Evolutionary conservation across 2,329 filamentous ascomycete genomes (phyloP), one percentile per base, ranked within the genome.

Genomic region (Zymoseptoria brevis): DNA sequence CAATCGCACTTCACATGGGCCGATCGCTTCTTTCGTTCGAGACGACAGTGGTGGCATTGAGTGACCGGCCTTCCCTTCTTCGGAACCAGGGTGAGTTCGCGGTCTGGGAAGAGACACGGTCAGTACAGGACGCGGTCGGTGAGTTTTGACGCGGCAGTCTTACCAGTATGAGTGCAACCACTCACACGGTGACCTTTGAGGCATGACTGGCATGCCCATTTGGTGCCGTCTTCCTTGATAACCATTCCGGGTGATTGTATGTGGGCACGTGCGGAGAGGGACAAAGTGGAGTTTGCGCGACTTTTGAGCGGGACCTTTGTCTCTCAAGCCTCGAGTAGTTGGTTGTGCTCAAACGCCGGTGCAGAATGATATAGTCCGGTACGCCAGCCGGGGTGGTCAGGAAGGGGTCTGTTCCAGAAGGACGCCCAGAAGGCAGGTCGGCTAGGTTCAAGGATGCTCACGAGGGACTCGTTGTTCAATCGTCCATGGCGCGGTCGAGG

Each of bases 181-280:
- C 92, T 97, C 74, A 99, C 94, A 74, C 94, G 90, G 80, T 99
- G 94, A 73, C 94, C 94, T 77, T 94, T 89, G 75, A 99, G 91
- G 80, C 94, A 99, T 79, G 92, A 92, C 80, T 96, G 90, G 82
- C 93, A 97, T 77, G 93, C 93, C 81, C 85, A 97, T 81, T 97
- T 97, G 81, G 96, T 90, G 76, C 93, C 93, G 82, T 96, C 87
- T 60, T 66, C 65, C 63, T 69, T 71, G 65, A 73, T 63, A 62
- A 73, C 71, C 71, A 72, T 72, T 57, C 64, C 67, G 63, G 62
- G 56, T 30, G 53, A 26, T 54, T 50, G 54, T 41, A 50, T 26
- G 58, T 58, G 60, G 52, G 60, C 58, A 56, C 53, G 61, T 63
- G 61, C 53, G 24, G 49, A 52, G 53, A 26, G 53, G 50, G 50